Evolutionary conservation across 2,329 filamentous ascomycete species (phyloP).

Genomic region (Fusarium veterinarium): DNA sequence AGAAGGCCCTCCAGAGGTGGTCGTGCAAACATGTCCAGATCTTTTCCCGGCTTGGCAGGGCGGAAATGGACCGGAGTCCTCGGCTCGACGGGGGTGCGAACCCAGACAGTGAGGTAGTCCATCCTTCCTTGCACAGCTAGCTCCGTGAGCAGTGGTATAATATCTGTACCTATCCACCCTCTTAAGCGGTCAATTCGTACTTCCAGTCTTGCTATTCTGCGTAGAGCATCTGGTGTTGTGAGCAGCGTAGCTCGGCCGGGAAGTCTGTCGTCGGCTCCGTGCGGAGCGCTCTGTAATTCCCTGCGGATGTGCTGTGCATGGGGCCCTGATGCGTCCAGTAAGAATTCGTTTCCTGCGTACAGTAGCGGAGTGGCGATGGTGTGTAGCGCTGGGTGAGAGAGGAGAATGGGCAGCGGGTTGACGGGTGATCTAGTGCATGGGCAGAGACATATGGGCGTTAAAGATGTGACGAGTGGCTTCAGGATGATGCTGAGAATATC

Average conservation of each 20-base stretch:
- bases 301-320: constrained; percentile 46
- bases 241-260: constrained; percentile 35
- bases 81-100: constrained; percentile 24
- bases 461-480: constrained; percentile 44
- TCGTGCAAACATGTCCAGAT: constrained; percentile 41
- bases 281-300: constrained; percentile 31
- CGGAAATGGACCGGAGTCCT: constrained; percentile 9
- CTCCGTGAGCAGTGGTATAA: constrained; percentile 48
- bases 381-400: constrained; percentile 49
- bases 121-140: constrained; percentile 49
- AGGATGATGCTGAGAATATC: constrained; percentile 50
- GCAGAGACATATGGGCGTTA: constrained; percentile 43
- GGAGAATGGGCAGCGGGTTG: constrained; percentile 46
- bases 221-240: constrained; percentile 39
- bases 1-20: constrained; percentile 52
- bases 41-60: constrained; percentile 18
- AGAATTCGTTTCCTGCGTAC: constrained; percentile 49
- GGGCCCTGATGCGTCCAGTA: constrained; percentile 44
- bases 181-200: constrained; percentile 47
- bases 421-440: constrained; percentile 42
- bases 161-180: constrained; percentile 46
- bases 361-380: constrained; percentile 48
- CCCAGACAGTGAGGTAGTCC: constrained; percentile 41
- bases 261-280: constrained; percentile 29
- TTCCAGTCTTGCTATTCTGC: constrained; percentile 44